Percentiles rank a stretch among this genome's conserved stretches.
Conservation (phyloP, 306 rosid species). For the Begonia peltatifolia region DNA sequence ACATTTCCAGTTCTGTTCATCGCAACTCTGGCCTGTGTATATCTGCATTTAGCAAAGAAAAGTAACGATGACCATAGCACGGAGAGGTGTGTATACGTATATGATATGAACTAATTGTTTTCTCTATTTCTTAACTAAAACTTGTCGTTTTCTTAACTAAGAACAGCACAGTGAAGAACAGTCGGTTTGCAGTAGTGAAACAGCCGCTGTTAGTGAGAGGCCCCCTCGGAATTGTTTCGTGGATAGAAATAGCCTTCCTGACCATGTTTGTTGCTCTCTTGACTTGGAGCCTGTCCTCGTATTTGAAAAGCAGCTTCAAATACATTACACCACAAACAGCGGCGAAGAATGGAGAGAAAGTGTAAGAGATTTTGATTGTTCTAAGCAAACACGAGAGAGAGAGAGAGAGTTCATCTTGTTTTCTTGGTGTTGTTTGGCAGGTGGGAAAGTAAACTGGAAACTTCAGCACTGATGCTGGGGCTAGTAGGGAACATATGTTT, state of each 20-base stretch:
- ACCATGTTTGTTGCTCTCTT: conserved; percentile 58
- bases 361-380: conserved; percentile 23
- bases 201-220: conserved; percentile 45
- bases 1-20: conserved; percentile 46
- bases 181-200: conserved; percentile 21
- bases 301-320: conserved; percentile 18
- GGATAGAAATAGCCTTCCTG: conserved; percentile 37
- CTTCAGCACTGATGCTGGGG: conserved; percentile 28
- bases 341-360: conserved; percentile 21
- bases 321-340: conserved; percentile 23
- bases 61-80: not conserved
- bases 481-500: conserved; percentile 43
- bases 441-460: conserved; percentile 42
- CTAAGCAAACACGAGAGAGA: not conserved
- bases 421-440: conserved; percentile 21
- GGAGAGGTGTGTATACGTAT: too few relatives aligned
- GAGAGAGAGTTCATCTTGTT: not conserved
- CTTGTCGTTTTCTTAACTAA: not conserved
- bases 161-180: conserved; percentile 10
- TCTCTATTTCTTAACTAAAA: too few relatives aligned
- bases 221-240: conserved; percentile 76
- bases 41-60: conserved; percentile 32
- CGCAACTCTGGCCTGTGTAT: conserved; percentile 49
- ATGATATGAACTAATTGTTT: too few relatives aligned
- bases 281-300: conserved; percentile 35